Conservation (phyloP, 73 alveolate species). For the Paraurostyla sp. region DNA sequence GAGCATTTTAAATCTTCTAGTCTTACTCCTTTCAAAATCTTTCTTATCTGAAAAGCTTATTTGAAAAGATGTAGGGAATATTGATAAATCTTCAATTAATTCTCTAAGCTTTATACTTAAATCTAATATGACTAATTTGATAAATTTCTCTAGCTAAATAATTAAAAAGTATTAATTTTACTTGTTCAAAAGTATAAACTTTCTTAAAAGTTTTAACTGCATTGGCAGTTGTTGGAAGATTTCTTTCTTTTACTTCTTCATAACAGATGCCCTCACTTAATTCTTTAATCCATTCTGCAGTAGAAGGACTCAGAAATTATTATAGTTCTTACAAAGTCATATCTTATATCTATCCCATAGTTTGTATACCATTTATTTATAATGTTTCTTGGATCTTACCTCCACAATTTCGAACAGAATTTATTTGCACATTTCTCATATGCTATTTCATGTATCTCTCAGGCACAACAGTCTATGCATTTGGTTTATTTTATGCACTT, state of each 20-base stretch:
- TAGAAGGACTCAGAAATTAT: conserved; percentile 13
- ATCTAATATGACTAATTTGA: conserved; percentile 37
- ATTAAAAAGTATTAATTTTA: background rate
- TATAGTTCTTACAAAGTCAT: background rate
- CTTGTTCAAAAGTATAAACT: background rate
- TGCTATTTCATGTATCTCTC: conserved; percentile 2
- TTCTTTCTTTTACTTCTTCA: conserved; percentile 64
- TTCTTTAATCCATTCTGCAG: conserved; percentile 55
- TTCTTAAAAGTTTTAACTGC: conserved; percentile 60
- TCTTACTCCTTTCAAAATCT: background rate
- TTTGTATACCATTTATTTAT: background rate
- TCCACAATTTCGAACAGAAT: conserved; percentile 51
- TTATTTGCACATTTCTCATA: background rate
- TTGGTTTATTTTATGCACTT: conserved; percentile 45
- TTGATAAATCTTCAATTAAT: background rate
- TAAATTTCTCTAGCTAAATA: conserved; percentile 44
- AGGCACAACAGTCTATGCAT: conserved; percentile 52
- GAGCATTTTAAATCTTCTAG: conserved; percentile 39
- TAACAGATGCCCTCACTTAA: conserved; percentile 50
- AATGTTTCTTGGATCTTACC: conserved; percentile 32
- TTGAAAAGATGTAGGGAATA: conserved; percentile 47
- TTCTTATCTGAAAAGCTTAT: background rate
- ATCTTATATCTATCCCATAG: conserved; percentile 56
- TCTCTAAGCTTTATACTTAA: conserved; percentile 26
- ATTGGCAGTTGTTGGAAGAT: conserved; percentile 50